phyloP scores from a whole-genome alignment of 1,284 basidiomycete genomes.

The Lignosus rhinocerotis region DNA sequence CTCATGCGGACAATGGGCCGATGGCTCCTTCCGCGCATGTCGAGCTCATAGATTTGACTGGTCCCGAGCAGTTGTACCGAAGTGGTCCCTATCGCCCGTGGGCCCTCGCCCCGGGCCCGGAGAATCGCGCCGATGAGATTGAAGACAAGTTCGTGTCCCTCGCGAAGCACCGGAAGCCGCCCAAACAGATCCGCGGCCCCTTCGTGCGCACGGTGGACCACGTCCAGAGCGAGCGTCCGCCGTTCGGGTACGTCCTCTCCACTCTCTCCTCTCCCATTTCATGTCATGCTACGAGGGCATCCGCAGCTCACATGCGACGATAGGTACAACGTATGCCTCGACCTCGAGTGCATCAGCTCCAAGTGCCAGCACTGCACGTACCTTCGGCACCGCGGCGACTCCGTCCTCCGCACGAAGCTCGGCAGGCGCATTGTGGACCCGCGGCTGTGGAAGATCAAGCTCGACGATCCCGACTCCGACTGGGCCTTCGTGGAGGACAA shows the following conservation, averaged over 20 bases:
- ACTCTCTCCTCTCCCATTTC: background rate
- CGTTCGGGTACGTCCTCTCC: background rate
- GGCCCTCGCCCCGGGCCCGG: background rate
- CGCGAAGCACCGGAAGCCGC: background rate
- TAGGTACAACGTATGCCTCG: background rate
- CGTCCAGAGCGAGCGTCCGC: background rate
- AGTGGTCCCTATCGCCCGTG: background rate
- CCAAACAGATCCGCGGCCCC: background rate
- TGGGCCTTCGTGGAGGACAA: slow-evolving; percentile 9
- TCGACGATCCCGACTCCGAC: background rate
- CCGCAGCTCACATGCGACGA: background rate
- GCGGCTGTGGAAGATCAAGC: background rate
- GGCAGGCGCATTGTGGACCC: slow-evolving; percentile 3
- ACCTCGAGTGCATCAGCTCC: slow-evolving; percentile 4
- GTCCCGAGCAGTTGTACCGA: background rate
- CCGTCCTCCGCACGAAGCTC: slow-evolving; percentile 3
- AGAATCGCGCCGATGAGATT: background rate
- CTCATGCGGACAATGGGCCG: background rate
- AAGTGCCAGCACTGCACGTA: slow-evolving; percentile 10
- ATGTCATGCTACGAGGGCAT: too few relatives aligned
- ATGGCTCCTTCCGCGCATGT: background rate
- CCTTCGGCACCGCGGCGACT: background rate
- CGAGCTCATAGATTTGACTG: background rate
- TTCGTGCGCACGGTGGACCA: background rate
- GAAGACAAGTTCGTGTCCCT: background rate